phyloP scores from a whole-genome alignment of 164 flowering plant species.

The Malania oleifera region DNA sequence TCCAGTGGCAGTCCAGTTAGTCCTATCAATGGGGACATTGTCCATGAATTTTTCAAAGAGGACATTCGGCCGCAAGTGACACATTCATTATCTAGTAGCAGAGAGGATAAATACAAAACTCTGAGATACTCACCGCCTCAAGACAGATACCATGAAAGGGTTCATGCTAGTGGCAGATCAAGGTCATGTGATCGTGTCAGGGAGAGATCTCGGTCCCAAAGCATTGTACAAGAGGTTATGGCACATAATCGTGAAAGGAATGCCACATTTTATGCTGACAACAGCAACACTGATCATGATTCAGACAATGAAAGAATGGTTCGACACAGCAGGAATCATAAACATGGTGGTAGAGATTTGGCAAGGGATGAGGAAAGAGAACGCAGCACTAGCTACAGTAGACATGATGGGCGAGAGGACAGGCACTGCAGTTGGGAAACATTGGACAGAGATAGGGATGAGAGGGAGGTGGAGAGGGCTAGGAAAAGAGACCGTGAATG shows the following conservation, averaged over 20 bases:
- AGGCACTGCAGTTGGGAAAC: slow-evolving; percentile 21
- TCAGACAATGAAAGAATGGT: slow-evolving; percentile 23
- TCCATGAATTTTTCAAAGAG: slow-evolving; percentile 4
- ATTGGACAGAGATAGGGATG: slow-evolving; percentile 10
- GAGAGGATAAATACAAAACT: slow-evolving; percentile 18
- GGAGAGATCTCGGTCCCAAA: slow-evolving; percentile 45
- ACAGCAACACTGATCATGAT: slow-evolving; percentile 18
- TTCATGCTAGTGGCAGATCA: slow-evolving; percentile 31
- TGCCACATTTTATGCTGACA: slow-evolving; percentile 13
- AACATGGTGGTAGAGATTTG: slow-evolving; percentile 29
- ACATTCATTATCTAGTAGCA: slow-evolving; percentile 23
- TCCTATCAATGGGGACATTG: slow-evolving; percentile 24
- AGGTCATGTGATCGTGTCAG: slow-evolving; percentile 39
- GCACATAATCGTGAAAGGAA: slow-evolving; percentile 15
- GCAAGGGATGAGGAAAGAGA: slow-evolving; percentile 32
- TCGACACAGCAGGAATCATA: slow-evolving; percentile 16
- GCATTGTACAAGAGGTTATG: slow-evolving; percentile 28
- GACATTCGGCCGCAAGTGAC: not conserved
- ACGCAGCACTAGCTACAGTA: slow-evolving; percentile 26
- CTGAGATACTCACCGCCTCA: slow-evolving; percentile 22
- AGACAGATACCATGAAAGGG: slow-evolving; percentile 24
- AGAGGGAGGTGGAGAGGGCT: slow-evolving; percentile 14
- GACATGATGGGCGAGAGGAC: slow-evolving; percentile 23
- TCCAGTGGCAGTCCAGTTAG: not conserved
- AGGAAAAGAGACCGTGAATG: slow-evolving; percentile 4